Conservation (phyloP, 164 flowering plant species). For the Aristolochia contorta region DNA sequence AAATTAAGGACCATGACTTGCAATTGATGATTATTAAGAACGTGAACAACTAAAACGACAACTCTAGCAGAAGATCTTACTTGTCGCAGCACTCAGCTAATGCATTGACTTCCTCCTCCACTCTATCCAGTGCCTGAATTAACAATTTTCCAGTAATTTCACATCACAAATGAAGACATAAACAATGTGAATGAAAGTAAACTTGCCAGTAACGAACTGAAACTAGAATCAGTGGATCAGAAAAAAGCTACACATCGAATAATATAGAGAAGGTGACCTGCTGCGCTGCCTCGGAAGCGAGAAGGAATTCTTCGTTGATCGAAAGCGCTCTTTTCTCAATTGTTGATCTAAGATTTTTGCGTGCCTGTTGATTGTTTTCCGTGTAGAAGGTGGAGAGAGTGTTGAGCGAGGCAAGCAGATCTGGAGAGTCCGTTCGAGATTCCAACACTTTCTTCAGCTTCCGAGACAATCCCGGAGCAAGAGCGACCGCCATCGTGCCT, state of each 20-base stretch:
- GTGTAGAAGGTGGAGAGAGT: slow-evolving; percentile 77
- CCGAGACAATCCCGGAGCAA: slow-evolving; percentile 45
- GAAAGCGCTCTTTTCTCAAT: slow-evolving; percentile 71
- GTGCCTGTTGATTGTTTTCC: slow-evolving; percentile 68
- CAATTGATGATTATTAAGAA: too few species aligned
- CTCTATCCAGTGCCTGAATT: slow-evolving; percentile 71
- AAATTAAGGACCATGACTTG: not conserved
- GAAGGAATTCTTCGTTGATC: slow-evolving; percentile 76
- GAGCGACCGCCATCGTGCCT: slow-evolving; percentile 25
- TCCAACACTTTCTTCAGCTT: slow-evolving; percentile 37
- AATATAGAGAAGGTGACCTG: slow-evolving; percentile 24
- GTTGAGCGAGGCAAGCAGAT: slow-evolving; percentile 66
- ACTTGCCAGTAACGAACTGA: not conserved
- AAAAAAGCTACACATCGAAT: not conserved
- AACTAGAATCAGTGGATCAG: too few species aligned
- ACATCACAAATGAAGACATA: not conserved
- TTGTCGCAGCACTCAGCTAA: slow-evolving; percentile 80
- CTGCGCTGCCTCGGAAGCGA: slow-evolving; percentile 58
- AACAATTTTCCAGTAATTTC: not conserved
- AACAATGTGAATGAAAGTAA: not conserved
- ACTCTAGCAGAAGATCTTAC: slow-evolving; percentile 18
- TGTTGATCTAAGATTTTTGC: slow-evolving; percentile 84
- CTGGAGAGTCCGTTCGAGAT: slow-evolving; percentile 75
- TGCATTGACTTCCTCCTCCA: slow-evolving; percentile 81
- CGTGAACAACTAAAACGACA: too few species aligned